Evolutionary conservation across 441 rosid genomes (phyloP).

Genomic region (Brassica hybrid): DNA sequence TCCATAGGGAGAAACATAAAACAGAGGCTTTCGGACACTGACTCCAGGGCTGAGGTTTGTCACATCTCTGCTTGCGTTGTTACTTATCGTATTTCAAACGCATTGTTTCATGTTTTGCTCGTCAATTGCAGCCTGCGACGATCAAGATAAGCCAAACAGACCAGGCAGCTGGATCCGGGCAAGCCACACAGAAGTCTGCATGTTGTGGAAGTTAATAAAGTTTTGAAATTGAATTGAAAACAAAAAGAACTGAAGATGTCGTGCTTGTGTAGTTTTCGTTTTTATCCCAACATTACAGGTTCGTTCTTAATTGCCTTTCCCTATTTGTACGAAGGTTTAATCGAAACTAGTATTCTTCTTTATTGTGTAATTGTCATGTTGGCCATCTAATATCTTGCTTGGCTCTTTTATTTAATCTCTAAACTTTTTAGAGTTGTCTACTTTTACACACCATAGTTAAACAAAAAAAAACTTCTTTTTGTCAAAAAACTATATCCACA

Average conservation of each 20-base stretch:
- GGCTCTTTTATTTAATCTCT: background rate
- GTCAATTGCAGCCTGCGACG: slow-evolving; percentile 50
- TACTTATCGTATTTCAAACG: background rate
- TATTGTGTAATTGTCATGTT: background rate
- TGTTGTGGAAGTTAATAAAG: slow-evolving; percentile 52
- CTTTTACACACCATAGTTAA: no score
- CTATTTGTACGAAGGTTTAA: slow-evolving; percentile 41
- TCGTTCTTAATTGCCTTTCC: slow-evolving; percentile 16
- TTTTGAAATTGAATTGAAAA: background rate
- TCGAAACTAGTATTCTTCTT: slow-evolving; percentile 22
- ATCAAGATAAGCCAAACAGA: slow-evolving; percentile 54
- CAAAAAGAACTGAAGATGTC: slow-evolving; percentile 8
- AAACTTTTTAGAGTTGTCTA: no score
- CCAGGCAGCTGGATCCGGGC: slow-evolving; percentile 52
- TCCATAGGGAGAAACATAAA: slow-evolving; percentile 75
- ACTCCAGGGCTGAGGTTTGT: slow-evolving; percentile 61
- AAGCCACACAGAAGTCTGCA: slow-evolving; percentile 53
- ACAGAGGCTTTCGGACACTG: slow-evolving; percentile 70
- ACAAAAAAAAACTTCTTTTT: no score
- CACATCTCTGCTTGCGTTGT: background rate
- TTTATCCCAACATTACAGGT: slow-evolving; percentile 6
- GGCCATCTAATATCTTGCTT: background rate
- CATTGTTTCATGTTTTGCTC: background rate
- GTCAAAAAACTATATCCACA: no score
- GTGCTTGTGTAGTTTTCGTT: slow-evolving; percentile 31